Conservation (phyloP, 306 rosid species). For the Inga leiocalycina region DNA sequence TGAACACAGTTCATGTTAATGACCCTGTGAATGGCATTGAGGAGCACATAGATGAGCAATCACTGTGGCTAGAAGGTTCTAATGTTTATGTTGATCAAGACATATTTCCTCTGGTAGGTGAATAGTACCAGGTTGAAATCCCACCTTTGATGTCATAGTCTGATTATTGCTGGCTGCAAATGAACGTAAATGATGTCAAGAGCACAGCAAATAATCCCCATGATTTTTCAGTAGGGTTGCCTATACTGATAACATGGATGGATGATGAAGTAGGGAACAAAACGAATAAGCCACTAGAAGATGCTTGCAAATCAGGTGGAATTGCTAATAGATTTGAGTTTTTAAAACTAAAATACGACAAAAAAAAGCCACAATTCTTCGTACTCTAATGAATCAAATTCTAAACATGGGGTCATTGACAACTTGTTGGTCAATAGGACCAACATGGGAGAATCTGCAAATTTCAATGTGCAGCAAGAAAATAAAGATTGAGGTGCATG, state of each 20-base stretch:
- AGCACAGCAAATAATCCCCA: constrained; percentile 18
- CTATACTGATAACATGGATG: constrained; percentile 65
- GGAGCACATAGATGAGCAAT: constrained; percentile 41
- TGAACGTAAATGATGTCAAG: constrained; percentile 38
- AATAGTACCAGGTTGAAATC: constrained; percentile 69
- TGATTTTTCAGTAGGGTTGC: constrained; percentile 59
- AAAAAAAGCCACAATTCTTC: constrained; percentile 27
- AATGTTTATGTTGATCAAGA: constrained; percentile 62
- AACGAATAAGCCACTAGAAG: constrained; percentile 28
- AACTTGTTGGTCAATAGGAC: constrained; percentile 27
- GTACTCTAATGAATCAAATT: constrained; percentile 31
- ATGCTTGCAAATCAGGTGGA: constrained; percentile 36
- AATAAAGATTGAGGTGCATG: constrained; percentile 30
- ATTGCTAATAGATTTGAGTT: constrained; percentile 38
- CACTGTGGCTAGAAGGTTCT: constrained; percentile 52
- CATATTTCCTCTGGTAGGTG: constrained; percentile 72
- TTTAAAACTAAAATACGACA: constrained; percentile 26
- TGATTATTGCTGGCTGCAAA: constrained; percentile 42
- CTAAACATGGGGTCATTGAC: constrained; percentile 41
- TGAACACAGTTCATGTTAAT: constrained; percentile 48
- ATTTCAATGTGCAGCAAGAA: constrained; percentile 42
- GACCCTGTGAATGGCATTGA: not conserved
- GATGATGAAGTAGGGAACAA: constrained; percentile 36
- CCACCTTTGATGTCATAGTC: constrained; percentile 48
- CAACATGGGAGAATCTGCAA: constrained; percentile 36